Evolutionary conservation across 257 asterid species (phyloP).

Genomic region (Plectranthus barbatus): DNA sequence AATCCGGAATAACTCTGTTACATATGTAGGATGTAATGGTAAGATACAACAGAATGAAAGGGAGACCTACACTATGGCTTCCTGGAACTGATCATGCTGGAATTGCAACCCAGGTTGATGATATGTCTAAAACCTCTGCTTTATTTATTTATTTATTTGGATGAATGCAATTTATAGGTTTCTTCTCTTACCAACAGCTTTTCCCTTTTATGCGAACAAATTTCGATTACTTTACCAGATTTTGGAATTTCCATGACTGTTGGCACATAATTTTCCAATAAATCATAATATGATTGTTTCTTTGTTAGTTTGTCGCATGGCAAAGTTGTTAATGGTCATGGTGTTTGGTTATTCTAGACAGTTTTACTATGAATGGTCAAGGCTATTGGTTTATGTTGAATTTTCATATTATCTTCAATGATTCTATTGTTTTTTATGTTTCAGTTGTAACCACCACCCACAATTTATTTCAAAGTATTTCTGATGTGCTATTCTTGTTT

Average conservation of each 20-base stretch:
- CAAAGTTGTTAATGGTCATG: neutral
- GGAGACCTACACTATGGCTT: conserved; percentile 94
- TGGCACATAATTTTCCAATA: neutral
- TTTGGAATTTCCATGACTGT: neutral
- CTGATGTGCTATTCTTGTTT: neutral
- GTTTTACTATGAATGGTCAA: neutral
- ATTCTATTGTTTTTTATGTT: neutral
- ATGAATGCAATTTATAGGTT: neutral
- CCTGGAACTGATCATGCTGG: conserved; percentile 99
- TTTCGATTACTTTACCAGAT: neutral
- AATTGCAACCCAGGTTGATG: conserved; percentile 90
- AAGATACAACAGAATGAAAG: conserved; percentile 87
- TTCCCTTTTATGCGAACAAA: neutral
- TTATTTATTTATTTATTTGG: no score
- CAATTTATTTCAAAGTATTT: neutral
- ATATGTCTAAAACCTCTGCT: conserved; percentile 14
- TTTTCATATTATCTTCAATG: neutral
- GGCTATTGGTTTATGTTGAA: neutral
- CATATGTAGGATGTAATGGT: conserved; percentile 84
- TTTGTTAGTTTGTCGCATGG: neutral
- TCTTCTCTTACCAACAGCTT: neutral
- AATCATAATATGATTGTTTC: neutral
- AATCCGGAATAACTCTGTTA: neutral
- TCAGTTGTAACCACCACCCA: neutral
- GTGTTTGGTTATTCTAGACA: conserved; percentile 2